Conservation (phyloP, 2,329 filamentous ascomycete species). For the Reticulascus tulasneorum region DNA sequence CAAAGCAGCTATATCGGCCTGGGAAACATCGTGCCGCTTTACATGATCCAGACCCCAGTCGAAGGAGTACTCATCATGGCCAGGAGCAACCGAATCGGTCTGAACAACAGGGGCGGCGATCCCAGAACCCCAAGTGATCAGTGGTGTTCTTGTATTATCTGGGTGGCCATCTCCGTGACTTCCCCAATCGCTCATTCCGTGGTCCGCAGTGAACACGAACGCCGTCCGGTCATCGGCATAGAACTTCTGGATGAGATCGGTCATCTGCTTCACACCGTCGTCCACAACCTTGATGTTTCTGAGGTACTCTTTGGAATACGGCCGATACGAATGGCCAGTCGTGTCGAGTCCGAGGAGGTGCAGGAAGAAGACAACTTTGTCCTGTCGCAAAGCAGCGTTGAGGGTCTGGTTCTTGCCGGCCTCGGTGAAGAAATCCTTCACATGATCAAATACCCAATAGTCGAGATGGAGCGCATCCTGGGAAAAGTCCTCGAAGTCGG, state of each 20-base stretch:
- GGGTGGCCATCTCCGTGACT: constrained; percentile 97
- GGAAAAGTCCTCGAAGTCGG: constrained; percentile 88
- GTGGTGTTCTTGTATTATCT: constrained; percentile 90
- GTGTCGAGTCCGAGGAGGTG: constrained; percentile 92
- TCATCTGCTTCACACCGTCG: constrained; percentile 79
- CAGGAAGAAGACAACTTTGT: constrained; percentile 91
- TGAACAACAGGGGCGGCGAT: constrained; percentile 68
- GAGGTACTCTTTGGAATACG: constrained; percentile 93
- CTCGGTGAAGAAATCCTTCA: constrained; percentile 79
- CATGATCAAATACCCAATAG: constrained; percentile 92
- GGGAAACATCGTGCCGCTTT: constrained; percentile 82
- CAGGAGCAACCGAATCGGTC: constrained; percentile 57
- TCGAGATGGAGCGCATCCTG: constrained; percentile 77
- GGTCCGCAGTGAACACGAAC: constrained; percentile 95
- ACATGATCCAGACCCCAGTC: constrained; percentile 84
- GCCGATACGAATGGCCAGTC: constrained; percentile 77
- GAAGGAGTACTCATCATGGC: constrained; percentile 86
- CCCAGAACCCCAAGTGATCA: constrained; percentile 91
- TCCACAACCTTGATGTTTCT: constrained; percentile 95
- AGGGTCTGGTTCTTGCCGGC: constrained; percentile 76
- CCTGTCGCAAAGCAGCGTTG: constrained; percentile 66
- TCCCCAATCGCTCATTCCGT: constrained; percentile 99
- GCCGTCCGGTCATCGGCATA: constrained; percentile 83
- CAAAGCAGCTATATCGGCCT: constrained; percentile 89
- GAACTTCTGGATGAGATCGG: constrained; percentile 76